These are phyloP conservation scores for Arthrobotrys pseudoclavata DNA, from an alignment of 2,329 filamentous ascomycete genomes.

Conservation along the genomic window DNA sequence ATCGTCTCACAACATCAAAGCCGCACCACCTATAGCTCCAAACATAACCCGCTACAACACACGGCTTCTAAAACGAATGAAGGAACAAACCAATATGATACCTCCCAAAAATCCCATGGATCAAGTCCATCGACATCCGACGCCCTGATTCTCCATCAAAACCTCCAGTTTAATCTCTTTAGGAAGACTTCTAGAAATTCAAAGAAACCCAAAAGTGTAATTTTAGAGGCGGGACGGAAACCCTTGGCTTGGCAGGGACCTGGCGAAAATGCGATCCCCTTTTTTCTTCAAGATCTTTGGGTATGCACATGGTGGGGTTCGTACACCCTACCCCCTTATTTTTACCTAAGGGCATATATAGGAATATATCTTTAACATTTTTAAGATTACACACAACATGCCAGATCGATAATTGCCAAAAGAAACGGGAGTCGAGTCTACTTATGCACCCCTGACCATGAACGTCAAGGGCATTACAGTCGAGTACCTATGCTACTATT, in stretches of 20 bases:
- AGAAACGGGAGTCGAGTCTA: conserved; percentile 1
- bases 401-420: conserved; percentile 26
- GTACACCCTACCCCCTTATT: conserved; percentile 10
- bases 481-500: conserved; percentile 30
- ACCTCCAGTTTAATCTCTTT: conserved; percentile 6
- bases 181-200: conserved; percentile 56
- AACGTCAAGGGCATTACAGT: conserved; percentile 3
- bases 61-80: conserved; percentile 15
- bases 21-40: background rate
- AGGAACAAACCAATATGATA: conserved; percentile 9
- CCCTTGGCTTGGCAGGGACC: conserved; percentile 45
- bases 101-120: background rate
- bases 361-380: background rate
- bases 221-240: conserved; percentile 47
- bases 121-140: conserved; percentile 16
- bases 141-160: conserved; percentile 28
- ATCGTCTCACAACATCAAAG: background rate
- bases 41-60: background rate
- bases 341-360: background rate
- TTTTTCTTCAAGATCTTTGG: conserved; percentile 7
- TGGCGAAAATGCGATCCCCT: conserved; percentile 23
- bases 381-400: conserved; percentile 32
- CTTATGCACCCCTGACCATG: conserved; percentile 9
- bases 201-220: conserved; percentile 17
- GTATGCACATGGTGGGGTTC: conserved; percentile 8